Evolutionary conservation across 306 rosid genomes (phyloP), one percentile per base, ranked within the genome.

Genomic region (Purshia tridentata): DNA sequence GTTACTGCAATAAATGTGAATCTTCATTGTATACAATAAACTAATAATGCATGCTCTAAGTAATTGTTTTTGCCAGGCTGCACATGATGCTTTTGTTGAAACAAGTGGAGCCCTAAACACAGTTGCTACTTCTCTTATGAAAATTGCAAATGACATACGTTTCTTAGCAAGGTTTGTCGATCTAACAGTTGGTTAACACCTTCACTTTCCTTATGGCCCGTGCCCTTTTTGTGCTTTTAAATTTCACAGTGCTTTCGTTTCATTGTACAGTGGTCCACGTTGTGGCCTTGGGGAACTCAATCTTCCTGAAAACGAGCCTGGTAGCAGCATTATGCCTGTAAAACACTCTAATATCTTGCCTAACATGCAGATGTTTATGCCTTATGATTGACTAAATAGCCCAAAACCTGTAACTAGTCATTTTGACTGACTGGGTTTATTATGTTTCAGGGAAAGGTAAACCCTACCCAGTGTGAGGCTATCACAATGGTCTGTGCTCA

Each of bases 311-410:
- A 95, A 95, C 8, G 99, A 95, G 81, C 99, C 99, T 46, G 99
- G 99, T 70, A 95, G 99, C 88, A 95, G 99, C 89, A 95, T 95
- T 46, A 95, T 95, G 99, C 99, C 98, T 14, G 99, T 95, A 87
- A 90, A 81, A 63, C 35, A 29, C 65, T 73, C 67, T 76, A 72
- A 64, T 81, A 35, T 70, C 72, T 63, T 70, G 47, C 20, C 62
- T 37, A 51, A 61, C 35, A 22, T 42, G 35, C 35, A 29, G 35
- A n/a, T 82, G 8, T 64, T 76, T 65, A 29, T 29, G 35, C 35
- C 35, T 29, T 29, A 57, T 62, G 15, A n/a, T n/a, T n/a, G n/a
- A 37, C 40, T 49, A 57, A 74, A 74, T 50, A 6, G 68, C 35
- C 59, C 44, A 72, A 46, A 61, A 22, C 42, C 42, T 73, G 14